A percentile compares a stretch with the other conserved stretches of the same genome.
These are phyloP conservation scores for Thuja plicata DNA, from an alignment of 83 land plant species.

Conservation along the genomic window DNA sequence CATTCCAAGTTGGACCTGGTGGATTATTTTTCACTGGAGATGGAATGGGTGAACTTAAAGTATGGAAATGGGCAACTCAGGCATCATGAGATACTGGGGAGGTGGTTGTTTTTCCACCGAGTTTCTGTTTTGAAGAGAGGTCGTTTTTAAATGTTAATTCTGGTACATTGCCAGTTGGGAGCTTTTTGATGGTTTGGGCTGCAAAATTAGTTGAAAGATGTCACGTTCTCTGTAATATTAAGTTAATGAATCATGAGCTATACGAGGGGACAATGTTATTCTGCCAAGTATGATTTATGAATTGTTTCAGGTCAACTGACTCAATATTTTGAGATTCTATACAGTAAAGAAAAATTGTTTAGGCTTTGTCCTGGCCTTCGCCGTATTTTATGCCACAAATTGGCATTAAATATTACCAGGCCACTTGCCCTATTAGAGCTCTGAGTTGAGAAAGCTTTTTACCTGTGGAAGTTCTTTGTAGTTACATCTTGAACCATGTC, in stretches of 20 bases:
- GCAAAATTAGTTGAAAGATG: neutral
- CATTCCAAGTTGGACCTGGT: slow-evolving; percentile 69
- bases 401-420: neutral
- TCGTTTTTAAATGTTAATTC: neutral
- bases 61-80: slow-evolving; percentile 70
- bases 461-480: neutral
- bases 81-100: neutral
- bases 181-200: neutral
- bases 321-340: neutral
- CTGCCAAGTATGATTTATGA: neutral
- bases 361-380: neutral
- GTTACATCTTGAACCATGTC: neutral
- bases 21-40: slow-evolving; percentile 83
- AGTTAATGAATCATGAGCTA: neutral
- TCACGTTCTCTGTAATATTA: neutral
- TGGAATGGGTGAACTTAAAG: slow-evolving; percentile 64
- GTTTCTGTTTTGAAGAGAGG: neutral
- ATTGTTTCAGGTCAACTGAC: neutral
- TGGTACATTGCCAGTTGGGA: neutral
- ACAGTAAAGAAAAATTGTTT: neutral
- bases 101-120: neutral
- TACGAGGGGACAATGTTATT: neutral
- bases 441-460: neutral
- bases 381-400: neutral
- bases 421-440: neutral